phyloP scores from a whole-genome alignment of 2,329 filamentous ascomycete genomes.

The Stemphylium lycopersici region DNA sequence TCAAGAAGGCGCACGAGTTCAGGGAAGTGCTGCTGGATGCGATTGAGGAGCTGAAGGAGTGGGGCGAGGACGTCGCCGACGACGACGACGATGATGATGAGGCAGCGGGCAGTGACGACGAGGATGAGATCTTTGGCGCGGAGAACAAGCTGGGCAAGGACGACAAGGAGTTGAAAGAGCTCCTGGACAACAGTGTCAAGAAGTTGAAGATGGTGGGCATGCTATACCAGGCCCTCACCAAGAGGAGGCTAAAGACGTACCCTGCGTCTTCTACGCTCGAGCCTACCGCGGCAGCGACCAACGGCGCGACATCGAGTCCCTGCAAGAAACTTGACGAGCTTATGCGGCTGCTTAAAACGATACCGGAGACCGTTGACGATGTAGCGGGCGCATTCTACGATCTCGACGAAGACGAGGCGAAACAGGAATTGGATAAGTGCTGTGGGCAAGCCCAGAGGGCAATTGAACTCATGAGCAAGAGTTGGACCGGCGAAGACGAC shows the following conservation, averaged over 20 bases:
- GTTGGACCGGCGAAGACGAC: slow-evolving; percentile 71
- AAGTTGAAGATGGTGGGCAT: slow-evolving; percentile 70
- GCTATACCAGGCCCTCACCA: slow-evolving; percentile 72
- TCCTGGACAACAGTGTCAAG: slow-evolving; percentile 68
- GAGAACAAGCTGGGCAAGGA: slow-evolving; percentile 63
- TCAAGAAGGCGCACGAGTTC: slow-evolving; percentile 75
- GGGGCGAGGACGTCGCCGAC: slow-evolving; percentile 74
- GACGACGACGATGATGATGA: slow-evolving; percentile 66
- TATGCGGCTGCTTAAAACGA: slow-evolving; percentile 60
- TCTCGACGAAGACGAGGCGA: slow-evolving; percentile 64
- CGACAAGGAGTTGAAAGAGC: slow-evolving; percentile 69
- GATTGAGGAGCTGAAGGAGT: slow-evolving; percentile 84
- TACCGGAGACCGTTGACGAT: slow-evolving; percentile 74
- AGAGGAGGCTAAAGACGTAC: slow-evolving; percentile 69
- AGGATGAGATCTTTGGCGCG: slow-evolving; percentile 72
- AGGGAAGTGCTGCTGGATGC: slow-evolving; percentile 79
- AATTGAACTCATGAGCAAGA: slow-evolving; percentile 61
- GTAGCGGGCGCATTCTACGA: slow-evolving; percentile 76
- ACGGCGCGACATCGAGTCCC: slow-evolving; percentile 11
- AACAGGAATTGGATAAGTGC: slow-evolving; percentile 64
- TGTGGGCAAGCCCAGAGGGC: slow-evolving; percentile 65
- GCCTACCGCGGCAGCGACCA: slow-evolving; percentile 7
- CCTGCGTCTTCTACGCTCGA: slow-evolving; percentile 35
- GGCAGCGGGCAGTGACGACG: slow-evolving; percentile 51
- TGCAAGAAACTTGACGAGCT: slow-evolving; percentile 59